Base-by-base conservation (phyloP, 148 eudicot genomes). In the Salicornia ramosissima region DNA sequence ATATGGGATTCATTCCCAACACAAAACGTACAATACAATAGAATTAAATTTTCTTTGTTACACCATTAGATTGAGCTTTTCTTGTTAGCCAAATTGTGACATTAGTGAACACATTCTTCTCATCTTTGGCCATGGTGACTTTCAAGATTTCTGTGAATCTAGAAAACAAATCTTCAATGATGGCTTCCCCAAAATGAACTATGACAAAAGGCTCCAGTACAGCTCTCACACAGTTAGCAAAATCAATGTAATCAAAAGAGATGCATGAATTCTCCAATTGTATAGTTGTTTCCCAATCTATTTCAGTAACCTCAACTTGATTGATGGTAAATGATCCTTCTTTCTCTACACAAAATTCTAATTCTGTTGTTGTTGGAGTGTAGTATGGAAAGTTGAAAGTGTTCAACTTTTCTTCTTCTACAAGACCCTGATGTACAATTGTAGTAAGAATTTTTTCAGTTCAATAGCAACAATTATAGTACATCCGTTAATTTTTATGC, bases 381-480 rank as follows among this genome's bases (percentile, higher is more conserved):
- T 88, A 86, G 18, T 65, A 52, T 1, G 90, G 93, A 50, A 82
- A 56, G 67, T 88, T 79, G 64, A 87, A 84, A 7, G 72, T 51
- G 46, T 82, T 74, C 7, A 84, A 19, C 55, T 80, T 74, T 50
- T 80, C 71, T 77, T 82, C 84, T 31, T 82, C 85, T 31, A 88
- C 79, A 0, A 67, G 18, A n/a, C 89, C 87, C 84, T 85, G 52
- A 36, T 3, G 8, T 67, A 78, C 54, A 10, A n/a, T 36, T 36
- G 40, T 36, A 36, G 40, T 36, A 36, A 36, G 40, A 36, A 47
- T 8, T n/a, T n/a, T n/a, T n/a, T n/a, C n/a, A n/a, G n/a, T n/a
- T n/a, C n/a, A n/a, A n/a, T n/a, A n/a, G n/a, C n/a, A n/a, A n/a
- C n/a, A n/a, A n/a, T n/a, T n/a, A n/a, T n/a, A n/a, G n/a, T n/a